Conservation (phyloP, 2,329 filamentous ascomycete species). For the Pseudofabraea citricarpa region DNA sequence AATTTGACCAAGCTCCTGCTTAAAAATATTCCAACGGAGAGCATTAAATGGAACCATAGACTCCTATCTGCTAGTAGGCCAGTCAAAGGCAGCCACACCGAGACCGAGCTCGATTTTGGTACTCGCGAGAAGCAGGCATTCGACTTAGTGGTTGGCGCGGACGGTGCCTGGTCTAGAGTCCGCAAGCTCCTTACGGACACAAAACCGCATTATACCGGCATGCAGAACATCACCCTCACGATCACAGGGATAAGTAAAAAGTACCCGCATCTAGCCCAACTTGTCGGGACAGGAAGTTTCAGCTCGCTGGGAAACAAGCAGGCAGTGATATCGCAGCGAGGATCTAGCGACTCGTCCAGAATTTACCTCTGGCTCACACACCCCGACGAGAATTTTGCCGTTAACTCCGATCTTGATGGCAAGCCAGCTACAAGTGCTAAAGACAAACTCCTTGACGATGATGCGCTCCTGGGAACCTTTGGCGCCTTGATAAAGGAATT, state of each 20-base stretch:
- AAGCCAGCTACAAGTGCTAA: constrained; percentile 13
- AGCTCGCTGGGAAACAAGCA: constrained; percentile 17
- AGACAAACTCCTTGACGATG: constrained; percentile 17
- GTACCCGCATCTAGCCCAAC: constrained; percentile 17
- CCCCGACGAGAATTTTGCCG: constrained; percentile 19
- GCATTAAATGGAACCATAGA: constrained; percentile 18
- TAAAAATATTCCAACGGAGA: constrained; percentile 9
- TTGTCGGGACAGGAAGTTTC: constrained; percentile 22
- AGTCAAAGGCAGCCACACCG: background rate
- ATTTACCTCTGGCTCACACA: constrained; percentile 21
- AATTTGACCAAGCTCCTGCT: constrained; percentile 20
- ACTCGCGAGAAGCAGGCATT: constrained; percentile 12
- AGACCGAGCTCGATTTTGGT: constrained; percentile 7
- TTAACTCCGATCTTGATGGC: constrained; percentile 7
- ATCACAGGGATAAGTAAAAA: constrained; percentile 16
- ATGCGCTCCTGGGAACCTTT: constrained; percentile 20
- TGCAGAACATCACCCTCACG: constrained; percentile 28
- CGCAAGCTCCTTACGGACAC: constrained; percentile 24
- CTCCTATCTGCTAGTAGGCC: background rate
- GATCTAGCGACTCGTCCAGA: constrained; percentile 17
- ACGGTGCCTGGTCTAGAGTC: constrained; percentile 33
- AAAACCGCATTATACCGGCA: constrained; percentile 32
- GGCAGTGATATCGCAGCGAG: constrained; percentile 22
- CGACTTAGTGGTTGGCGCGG: constrained; percentile 32
- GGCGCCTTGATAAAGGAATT: constrained; percentile 20